Percentiles rank a stretch among this genome's conserved stretches.
These are phyloP conservation scores for Chloromonas sp. DNA, from an alignment of 163 green algal genomes.

Conservation along the genomic window DNA sequence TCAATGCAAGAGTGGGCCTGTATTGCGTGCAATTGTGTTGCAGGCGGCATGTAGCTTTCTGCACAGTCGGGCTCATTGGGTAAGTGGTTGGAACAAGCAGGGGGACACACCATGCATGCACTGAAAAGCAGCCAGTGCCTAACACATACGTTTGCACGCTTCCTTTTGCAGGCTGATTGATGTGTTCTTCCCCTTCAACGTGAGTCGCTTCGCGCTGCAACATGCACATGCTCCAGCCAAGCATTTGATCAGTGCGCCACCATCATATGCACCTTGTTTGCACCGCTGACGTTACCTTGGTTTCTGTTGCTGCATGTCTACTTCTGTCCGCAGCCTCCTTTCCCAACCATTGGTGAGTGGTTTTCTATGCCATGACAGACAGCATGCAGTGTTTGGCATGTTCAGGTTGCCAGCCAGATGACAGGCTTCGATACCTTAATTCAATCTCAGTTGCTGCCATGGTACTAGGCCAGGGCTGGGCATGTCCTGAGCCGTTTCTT, in stretches of 20 bases:
- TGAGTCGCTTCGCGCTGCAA: neutral
- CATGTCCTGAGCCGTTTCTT: too few relatives aligned
- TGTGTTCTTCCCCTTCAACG: slow-evolving; percentile 47
- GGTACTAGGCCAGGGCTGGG: too few relatives aligned
- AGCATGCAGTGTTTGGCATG: neutral
- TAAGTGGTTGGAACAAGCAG: neutral
- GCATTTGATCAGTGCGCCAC: too few relatives aligned
- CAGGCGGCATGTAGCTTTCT: slow-evolving; percentile 41
- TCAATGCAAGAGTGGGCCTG: too few relatives aligned
- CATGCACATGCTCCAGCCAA: too few relatives aligned
- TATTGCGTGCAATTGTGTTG: neutral
- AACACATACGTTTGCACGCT: too few relatives aligned
- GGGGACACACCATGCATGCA: too few relatives aligned
- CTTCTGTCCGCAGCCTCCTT: slow-evolving; percentile 31
- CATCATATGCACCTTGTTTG: too few relatives aligned
- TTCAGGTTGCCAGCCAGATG: too few relatives aligned
- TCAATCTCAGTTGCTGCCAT: too few relatives aligned
- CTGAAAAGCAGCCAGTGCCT: too few relatives aligned
- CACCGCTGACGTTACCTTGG: too few relatives aligned
- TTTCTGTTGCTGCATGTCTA: neutral
- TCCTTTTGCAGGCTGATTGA: slow-evolving; percentile 27
- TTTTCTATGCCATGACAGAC: neutral
- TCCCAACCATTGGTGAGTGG: slow-evolving; percentile 54
- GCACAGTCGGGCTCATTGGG: slow-evolving; percentile 11
- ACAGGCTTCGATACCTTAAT: neutral